These are phyloP conservation scores for Apiospora sp. DNA, from an alignment of 2,329 filamentous ascomycete genomes.

Conservation along the genomic window DNA sequence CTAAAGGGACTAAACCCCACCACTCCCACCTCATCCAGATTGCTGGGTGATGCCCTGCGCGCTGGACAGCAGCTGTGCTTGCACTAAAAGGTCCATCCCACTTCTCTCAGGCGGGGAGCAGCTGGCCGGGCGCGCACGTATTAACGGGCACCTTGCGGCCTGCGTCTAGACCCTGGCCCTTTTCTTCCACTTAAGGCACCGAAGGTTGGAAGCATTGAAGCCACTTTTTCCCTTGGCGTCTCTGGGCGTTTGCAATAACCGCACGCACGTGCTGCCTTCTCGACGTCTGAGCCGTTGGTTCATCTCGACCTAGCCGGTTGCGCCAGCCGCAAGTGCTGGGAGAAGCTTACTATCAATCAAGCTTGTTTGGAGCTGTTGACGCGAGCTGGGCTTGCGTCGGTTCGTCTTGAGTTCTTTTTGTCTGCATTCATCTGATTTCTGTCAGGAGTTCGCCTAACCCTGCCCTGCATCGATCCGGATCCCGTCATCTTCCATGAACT, in stretches of 20 bases:
- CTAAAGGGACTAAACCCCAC: neutral
- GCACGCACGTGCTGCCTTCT: conserved; percentile 10
- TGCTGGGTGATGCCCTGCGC: conserved; percentile 11
- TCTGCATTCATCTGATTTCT: neutral
- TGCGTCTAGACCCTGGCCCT: neutral
- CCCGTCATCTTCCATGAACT: neutral
- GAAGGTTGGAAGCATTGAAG: conserved; percentile 1
- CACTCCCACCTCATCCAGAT: neutral
- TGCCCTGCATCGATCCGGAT: neutral
- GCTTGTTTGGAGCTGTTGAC: neutral
- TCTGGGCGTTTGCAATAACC: neutral
- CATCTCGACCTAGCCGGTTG: neutral
- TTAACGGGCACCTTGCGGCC: neutral
- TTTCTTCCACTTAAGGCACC: conserved; percentile 12
- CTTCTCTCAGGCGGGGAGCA: neutral
- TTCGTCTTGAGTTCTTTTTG: neutral
- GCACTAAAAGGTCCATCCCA: neutral
- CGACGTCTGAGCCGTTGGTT: conserved; percentile 14
- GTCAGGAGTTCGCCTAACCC: conserved; percentile 7
- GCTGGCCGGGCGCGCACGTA: neutral
- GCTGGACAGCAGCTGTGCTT: neutral
- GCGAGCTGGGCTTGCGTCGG: conserved; percentile 1
- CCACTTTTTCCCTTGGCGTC: conserved; percentile 10
- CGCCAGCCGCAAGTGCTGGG: conserved; percentile 12
- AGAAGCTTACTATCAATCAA: neutral